These are phyloP conservation scores for Xanthoconium purpureum DNA, from an alignment of 768 basidiomycete genomes.

Conservation along the genomic window DNA sequence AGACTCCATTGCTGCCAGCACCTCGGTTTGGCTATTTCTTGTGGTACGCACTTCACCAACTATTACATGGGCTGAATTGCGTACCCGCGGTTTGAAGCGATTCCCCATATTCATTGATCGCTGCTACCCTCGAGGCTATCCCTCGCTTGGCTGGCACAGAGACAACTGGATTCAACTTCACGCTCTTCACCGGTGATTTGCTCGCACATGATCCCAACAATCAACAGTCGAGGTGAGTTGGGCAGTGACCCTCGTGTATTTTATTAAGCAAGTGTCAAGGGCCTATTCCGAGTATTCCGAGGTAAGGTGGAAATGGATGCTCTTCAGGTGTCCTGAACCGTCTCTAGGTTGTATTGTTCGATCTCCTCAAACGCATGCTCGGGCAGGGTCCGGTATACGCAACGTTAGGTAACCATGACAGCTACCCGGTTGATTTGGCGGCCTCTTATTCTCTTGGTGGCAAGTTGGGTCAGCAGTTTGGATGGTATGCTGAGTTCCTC, in stretches of 20 bases:
- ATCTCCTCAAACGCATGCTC: slow-evolving; percentile 59
- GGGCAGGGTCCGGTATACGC: slow-evolving; percentile 72
- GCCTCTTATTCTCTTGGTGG: slow-evolving; percentile 58
- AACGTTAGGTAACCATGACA: slow-evolving; percentile 76
- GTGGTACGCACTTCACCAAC: slow-evolving; percentile 41
- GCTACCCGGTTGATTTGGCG: slow-evolving; percentile 56
- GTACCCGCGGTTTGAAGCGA: slow-evolving; percentile 41
- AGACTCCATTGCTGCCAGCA: slow-evolving; percentile 52
- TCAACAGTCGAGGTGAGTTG: slow-evolving; percentile 54
- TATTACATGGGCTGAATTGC: neutral
- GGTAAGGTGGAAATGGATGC: slow-evolving; percentile 32
- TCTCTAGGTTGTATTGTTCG: slow-evolving; percentile 57
- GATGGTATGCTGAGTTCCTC: slow-evolving; percentile 45
- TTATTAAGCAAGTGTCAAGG: slow-evolving; percentile 31
- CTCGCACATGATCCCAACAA: slow-evolving; percentile 69
- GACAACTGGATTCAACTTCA: slow-evolving; percentile 59
- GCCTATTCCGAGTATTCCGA: slow-evolving; percentile 62
- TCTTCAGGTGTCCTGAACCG: slow-evolving; percentile 4
- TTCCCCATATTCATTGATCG: slow-evolving; percentile 56
- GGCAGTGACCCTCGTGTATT: neutral
- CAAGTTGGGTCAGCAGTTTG: slow-evolving; percentile 55
- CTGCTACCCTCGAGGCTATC: slow-evolving; percentile 63
- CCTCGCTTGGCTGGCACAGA: slow-evolving; percentile 62
- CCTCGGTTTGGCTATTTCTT: slow-evolving; percentile 64
- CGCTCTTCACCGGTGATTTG: slow-evolving; percentile 71